Evolutionary conservation across 768 basidiomycete species (phyloP).

Genomic region (Royoungia palumana): DNA sequence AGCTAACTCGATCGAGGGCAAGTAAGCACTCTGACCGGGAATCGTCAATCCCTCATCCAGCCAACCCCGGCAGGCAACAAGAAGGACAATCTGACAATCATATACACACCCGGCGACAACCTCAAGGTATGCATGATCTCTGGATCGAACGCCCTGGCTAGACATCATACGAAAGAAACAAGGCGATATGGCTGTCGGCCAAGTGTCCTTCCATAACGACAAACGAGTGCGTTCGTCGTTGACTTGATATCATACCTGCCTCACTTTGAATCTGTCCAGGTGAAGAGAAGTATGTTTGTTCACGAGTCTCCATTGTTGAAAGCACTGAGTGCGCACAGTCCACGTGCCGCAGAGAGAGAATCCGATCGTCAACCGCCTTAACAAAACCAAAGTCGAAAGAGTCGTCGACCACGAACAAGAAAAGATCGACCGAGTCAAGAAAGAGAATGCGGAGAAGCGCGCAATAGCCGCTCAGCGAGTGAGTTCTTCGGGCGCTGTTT

Average conservation of each 20-base stretch:
- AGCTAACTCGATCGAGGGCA: conserved; percentile 93
- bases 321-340: conserved; percentile 41
- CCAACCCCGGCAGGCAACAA: conserved; percentile 70
- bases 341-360: conserved; percentile 83
- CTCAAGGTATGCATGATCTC: conserved; percentile 61
- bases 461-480: conserved; percentile 69
- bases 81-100: conserved; percentile 88
- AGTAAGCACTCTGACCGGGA: background rate
- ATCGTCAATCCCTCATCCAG: background rate
- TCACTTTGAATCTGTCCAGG: conserved; percentile 39
- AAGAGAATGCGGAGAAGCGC: conserved; percentile 63
- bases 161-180: conserved; percentile 63
- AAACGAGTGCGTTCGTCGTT: conserved; percentile 54
- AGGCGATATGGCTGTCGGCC: conserved; percentile 95
- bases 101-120: conserved; percentile 91
- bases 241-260: background rate
- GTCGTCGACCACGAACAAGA: conserved; percentile 92
- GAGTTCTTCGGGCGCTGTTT: background rate
- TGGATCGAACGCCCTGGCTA: background rate
- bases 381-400: conserved; percentile 86
- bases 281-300: conserved; percentile 63
- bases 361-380: conserved; percentile 83
- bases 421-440: conserved; percentile 73
- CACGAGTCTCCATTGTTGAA: background rate
- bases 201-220: conserved; percentile 92